These are phyloP conservation scores for Candida fluviatilis DNA, from an alignment of 805 yeast genomes.

Conservation along the genomic window DNA sequence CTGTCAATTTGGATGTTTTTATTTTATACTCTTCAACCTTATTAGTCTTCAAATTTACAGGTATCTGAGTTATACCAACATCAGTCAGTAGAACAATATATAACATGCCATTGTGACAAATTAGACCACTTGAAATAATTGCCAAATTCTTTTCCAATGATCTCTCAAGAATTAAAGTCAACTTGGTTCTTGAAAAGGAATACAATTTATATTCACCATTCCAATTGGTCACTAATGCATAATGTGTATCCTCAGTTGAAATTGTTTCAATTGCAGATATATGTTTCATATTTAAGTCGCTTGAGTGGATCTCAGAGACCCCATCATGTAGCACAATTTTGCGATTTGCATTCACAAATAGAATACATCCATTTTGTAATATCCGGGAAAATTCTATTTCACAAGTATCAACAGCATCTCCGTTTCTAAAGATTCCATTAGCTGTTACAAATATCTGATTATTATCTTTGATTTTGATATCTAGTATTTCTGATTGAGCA, in stretches of 20 bases:
- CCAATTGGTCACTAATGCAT: slow-evolving; percentile 13
- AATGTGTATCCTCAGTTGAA: not conserved
- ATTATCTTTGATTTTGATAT: not conserved
- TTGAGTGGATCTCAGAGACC: not conserved
- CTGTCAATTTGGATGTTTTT: slow-evolving; percentile 5
- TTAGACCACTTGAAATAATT: slow-evolving; percentile 11
- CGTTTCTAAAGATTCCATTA: not conserved
- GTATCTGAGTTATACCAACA: slow-evolving; percentile 11
- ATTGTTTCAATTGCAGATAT: not conserved
- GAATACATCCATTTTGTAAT: not conserved
- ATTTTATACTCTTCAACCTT: slow-evolving; percentile 3
- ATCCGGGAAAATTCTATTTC: not conserved
- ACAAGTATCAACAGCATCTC: not conserved
- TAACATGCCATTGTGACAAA: slow-evolving; percentile 10
- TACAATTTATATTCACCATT: slow-evolving; percentile 12
- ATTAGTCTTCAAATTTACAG: slow-evolving; percentile 6
- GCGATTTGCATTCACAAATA: not conserved
- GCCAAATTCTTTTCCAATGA: slow-evolving; percentile 4
- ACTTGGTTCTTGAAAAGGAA: slow-evolving; percentile 5
- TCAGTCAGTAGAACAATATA: slow-evolving; percentile 12
- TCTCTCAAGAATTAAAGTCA: slow-evolving; percentile 3
- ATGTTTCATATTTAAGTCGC: slow-evolving; percentile 1
- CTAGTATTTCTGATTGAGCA: not conserved
- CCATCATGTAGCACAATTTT: not conserved
- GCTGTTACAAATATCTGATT: not conserved